Evolutionary conservation across 345 rosid species (phyloP).

Genomic region (Aegle marmelos): DNA sequence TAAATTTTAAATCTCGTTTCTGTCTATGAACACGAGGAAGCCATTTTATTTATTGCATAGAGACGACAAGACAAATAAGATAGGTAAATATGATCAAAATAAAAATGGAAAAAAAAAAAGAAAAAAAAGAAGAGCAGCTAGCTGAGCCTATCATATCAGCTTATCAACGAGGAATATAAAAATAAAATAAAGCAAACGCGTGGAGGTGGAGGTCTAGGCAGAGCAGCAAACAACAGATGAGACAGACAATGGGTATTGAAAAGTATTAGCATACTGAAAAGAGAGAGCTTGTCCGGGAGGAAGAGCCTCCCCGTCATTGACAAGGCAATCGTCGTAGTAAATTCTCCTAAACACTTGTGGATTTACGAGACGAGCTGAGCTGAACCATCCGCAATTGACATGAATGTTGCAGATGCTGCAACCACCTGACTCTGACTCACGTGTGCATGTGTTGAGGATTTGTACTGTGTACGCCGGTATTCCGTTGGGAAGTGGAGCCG

Average conservation of each 20-base stretch:
- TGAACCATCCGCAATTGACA: conserved; percentile 69
- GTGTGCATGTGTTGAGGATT: conserved; percentile 36
- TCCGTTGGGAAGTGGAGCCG: conserved; percentile 58
- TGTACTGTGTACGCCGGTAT: conserved; percentile 63
- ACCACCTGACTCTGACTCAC: conserved; percentile 35
- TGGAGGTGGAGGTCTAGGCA: no score
- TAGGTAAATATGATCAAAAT: no score
- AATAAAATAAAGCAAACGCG: no score
- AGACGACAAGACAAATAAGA: no score
- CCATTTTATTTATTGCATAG: no score
- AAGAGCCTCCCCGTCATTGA: conserved; percentile 59
- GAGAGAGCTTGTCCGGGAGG: conserved; percentile 58
- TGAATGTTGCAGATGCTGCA: conserved; percentile 66
- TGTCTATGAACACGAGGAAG: no score
- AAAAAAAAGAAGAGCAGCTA: no score
- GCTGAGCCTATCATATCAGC: no score
- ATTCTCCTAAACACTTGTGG: conserved; percentile 58
- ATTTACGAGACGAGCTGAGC: conserved; percentile 54
- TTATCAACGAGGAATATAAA: no score
- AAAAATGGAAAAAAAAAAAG: no score
- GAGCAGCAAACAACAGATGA: conserved; percentile 49
- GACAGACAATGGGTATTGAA: conserved; percentile 59
- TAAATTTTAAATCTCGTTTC: no score
- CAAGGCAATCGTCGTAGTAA: conserved; percentile 61
- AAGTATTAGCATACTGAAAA: conserved; percentile 63